phyloP scores from a whole-genome alignment of 495 filamentous ascomycete species.

The Neurospora sp. region DNA sequence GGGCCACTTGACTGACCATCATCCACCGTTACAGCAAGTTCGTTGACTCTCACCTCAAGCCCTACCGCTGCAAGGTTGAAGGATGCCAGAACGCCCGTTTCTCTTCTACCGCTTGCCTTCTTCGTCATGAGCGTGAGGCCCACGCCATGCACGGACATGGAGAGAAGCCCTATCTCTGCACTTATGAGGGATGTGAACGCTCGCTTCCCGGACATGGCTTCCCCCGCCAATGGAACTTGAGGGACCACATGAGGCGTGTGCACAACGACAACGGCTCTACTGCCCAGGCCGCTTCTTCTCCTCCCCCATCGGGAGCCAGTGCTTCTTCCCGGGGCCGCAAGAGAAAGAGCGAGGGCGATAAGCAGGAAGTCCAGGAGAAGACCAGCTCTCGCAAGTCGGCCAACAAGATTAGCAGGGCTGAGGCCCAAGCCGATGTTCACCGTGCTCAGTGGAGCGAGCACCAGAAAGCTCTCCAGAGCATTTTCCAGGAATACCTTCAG shows the following conservation, averaged over 20 bases:
- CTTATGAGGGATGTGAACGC: constrained; percentile 74
- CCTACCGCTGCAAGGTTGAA: constrained; percentile 79
- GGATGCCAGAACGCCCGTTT: constrained; percentile 72
- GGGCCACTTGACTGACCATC: constrained; percentile 21
- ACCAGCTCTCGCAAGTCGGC: constrained; percentile 32
- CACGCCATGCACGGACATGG: constrained; percentile 93
- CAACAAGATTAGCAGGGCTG: constrained; percentile 16
- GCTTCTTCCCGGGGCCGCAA: constrained; percentile 34
- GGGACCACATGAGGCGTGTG: constrained; percentile 89
- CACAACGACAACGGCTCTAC: constrained; percentile 61
- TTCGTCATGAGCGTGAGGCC: constrained; percentile 88
- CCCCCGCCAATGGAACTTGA: constrained; percentile 84
- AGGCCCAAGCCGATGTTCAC: constrained; percentile 23
- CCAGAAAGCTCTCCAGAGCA: constrained; percentile 33
- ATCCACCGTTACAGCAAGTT: constrained; percentile 58
- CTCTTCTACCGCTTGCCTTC: constrained; percentile 88
- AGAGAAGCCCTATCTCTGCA: constrained; percentile 79
- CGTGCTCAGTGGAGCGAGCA: constrained; percentile 38
- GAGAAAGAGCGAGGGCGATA: constrained; percentile 38
- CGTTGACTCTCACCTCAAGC: constrained; percentile 87
- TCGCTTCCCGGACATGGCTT: constrained; percentile 74
- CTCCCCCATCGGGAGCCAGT: constrained; percentile 19
- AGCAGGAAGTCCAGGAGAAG: constrained; percentile 23
- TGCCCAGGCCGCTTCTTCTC: constrained; percentile 26
- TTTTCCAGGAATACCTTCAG: constrained; percentile 31